Conservation (phyloP, 257 asterid species). For the Solanum lignicaule region DNA sequence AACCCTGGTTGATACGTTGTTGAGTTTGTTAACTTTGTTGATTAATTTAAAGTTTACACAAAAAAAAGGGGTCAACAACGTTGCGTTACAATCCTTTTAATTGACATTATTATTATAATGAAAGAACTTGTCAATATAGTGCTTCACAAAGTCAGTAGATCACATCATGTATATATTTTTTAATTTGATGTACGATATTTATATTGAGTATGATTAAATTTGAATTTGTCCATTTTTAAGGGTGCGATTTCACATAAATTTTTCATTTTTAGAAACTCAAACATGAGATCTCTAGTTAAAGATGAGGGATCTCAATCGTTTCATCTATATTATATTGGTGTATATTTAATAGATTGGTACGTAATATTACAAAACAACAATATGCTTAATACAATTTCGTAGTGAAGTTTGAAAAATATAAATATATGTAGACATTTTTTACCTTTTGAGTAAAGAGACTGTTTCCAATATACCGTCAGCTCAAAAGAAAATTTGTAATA, state of each 20-base stretch:
- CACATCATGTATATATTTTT: neutral
- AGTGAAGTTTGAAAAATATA: no score
- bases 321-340: neutral
- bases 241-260: no score
- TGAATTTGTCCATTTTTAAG: no score
- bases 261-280: no score
- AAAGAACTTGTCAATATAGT: neutral
- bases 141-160: neutral
- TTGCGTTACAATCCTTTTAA: neutral
- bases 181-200: neutral
- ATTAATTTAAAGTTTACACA: no score
- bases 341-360: neutral
- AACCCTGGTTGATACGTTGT: no score
- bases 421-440: fast-evolving
- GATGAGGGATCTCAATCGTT: neutral
- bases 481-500: neutral
- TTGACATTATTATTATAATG: neutral
- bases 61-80: neutral
- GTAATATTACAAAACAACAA: neutral
- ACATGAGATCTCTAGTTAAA: no score
- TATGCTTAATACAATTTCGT: no score
- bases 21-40: no score
- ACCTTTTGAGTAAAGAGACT: neutral
- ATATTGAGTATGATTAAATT: neutral
- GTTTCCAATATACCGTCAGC: neutral